Evolutionary conservation across 768 basidiomycete species (phyloP).

Genomic region (Naganishia kalamii): DNA sequence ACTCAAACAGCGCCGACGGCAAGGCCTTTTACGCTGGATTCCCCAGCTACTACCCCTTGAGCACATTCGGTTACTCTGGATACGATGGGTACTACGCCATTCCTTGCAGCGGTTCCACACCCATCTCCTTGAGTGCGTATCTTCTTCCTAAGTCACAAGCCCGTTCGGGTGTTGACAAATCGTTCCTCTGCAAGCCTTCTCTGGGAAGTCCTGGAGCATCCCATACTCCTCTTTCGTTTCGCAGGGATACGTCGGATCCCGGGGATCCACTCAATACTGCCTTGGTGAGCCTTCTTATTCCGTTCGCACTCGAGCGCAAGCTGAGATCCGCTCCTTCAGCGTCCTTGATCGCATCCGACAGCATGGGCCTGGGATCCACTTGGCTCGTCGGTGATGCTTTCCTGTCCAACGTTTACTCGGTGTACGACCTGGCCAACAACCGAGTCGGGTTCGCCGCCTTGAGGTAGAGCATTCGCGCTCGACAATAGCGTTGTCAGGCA

Average conservation of each 20-base stretch:
- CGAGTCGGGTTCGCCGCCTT: conserved; percentile 21
- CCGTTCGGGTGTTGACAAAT: neutral
- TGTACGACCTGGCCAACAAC: conserved; percentile 19
- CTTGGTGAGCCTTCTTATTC: neutral
- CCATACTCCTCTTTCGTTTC: conserved; percentile 13
- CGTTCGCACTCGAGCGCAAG: neutral
- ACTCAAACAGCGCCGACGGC: conserved; percentile 53
- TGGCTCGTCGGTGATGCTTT: conserved; percentile 24
- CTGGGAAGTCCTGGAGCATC: conserved; percentile 9
- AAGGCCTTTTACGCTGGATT: conserved; percentile 56
- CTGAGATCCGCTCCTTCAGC: neutral
- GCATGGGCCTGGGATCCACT: conserved; percentile 17
- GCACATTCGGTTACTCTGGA: conserved; percentile 11
- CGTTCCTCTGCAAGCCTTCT: neutral
- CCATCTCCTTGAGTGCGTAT: conserved; percentile 14
- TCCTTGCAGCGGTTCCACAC: conserved; percentile 15
- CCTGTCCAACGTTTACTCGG: conserved; percentile 17
- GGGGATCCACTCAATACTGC: conserved; percentile 8
- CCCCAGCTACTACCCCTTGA: conserved; percentile 41
- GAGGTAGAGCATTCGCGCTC: neutral
- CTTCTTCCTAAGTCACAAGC: neutral
- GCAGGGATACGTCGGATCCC: conserved; percentile 19
- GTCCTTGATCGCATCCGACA: conserved; percentile 15
- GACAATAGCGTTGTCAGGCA: too few species aligned
- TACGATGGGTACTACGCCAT: conserved; percentile 23